Conservation (phyloP, 129 eudicot species). For the Tagetes patula region DNA sequence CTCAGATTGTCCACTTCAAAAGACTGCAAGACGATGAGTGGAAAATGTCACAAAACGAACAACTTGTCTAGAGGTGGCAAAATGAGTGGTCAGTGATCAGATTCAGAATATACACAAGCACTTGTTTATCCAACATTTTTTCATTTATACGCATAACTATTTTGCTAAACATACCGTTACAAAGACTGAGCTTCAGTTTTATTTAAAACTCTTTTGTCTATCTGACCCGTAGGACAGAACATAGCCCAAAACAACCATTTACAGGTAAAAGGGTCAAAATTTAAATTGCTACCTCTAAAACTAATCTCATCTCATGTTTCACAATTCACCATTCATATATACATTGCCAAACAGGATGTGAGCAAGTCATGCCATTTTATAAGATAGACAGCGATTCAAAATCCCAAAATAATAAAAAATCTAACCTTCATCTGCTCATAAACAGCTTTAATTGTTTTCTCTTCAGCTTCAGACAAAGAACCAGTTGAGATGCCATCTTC, state of each 20-base stretch:
- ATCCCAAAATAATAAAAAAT: background rate
- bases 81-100: background rate
- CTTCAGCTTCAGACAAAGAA: conserved; percentile 88
- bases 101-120: background rate
- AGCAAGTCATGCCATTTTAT: background rate
- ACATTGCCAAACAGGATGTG: background rate
- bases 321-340: background rate
- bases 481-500: conserved; percentile 64
- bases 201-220: background rate
- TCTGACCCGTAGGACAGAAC: background rate
- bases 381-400: background rate
- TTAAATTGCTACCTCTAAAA: background rate
- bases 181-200: background rate
- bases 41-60: background rate
- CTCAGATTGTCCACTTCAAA: conserved; percentile 34
- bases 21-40: conserved; percentile 31
- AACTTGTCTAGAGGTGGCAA: background rate
- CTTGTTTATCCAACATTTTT: background rate
- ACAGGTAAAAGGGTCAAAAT: background rate
- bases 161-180: background rate
- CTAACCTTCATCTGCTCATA: conserved; percentile 68
- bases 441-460: conserved; percentile 68
- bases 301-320: background rate
- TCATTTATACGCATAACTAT: background rate
- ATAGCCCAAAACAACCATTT: background rate